Percentiles rank a stretch among this genome's conserved stretches.
These are phyloP conservation scores for Boletus pseudo-olivaceus DNA, from an alignment of 768 basidiomycete species.

Conservation along the genomic window DNA sequence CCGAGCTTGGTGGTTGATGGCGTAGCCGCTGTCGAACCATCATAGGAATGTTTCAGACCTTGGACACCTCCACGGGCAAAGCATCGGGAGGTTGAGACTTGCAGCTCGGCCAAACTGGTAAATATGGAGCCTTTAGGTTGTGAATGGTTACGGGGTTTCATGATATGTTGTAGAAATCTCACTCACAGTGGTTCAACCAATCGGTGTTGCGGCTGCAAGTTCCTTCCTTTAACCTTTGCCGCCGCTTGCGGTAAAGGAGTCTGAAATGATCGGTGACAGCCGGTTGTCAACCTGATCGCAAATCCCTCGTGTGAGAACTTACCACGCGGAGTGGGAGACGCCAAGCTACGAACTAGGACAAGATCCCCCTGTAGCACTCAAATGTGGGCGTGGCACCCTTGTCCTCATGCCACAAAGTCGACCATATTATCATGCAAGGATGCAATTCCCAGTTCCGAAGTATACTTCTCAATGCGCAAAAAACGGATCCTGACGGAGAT, in stretches of 20 bases:
- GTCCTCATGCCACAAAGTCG: not conserved
- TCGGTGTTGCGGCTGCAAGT: not conserved
- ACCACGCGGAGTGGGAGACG: not conserved
- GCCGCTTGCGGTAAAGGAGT: not conserved
- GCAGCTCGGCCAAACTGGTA: not conserved
- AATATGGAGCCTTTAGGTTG: not conserved
- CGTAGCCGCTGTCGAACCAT: not conserved
- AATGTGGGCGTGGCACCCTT: not conserved
- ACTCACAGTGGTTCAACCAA: not conserved
- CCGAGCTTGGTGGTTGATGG: not conserved
- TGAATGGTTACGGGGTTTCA: not conserved
- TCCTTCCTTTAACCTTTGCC: conserved; percentile 1
- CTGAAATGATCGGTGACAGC: not conserved
- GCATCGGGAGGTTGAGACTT: too few species aligned
- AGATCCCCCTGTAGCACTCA: not conserved
- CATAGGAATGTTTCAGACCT: not conserved
- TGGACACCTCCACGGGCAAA: too few species aligned
- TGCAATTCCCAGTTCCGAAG: not conserved
- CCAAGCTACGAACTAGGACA: not conserved
- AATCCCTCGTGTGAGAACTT: not conserved
- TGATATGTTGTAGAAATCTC: not conserved
- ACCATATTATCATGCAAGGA: not conserved
- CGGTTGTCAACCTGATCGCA: conserved; percentile 6
- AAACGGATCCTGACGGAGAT: not conserved
- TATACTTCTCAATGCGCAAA: not conserved